Conservation (phyloP, 2,329 filamentous ascomycete species). For the Phaeomoniella chlamydospora region DNA sequence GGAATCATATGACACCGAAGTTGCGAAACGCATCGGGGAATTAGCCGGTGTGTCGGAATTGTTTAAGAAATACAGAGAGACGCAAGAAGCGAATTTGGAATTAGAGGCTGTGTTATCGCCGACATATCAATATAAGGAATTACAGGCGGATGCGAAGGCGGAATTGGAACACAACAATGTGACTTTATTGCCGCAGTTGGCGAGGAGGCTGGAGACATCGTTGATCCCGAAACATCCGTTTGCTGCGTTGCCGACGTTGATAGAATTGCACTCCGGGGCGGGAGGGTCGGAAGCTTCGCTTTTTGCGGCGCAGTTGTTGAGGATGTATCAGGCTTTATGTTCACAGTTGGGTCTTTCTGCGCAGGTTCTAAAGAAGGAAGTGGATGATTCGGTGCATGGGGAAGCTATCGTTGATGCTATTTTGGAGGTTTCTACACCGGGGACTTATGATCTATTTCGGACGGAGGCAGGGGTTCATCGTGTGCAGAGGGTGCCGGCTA, state of each 20-base stretch:
- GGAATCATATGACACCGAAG: constrained; percentile 38
- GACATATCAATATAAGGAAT: constrained; percentile 40
- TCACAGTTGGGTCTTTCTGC: constrained; percentile 50
- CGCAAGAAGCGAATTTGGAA: constrained; percentile 47
- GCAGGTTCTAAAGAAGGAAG: constrained; percentile 66
- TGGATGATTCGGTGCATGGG: constrained; percentile 46
- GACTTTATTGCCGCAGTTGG: constrained; percentile 46
- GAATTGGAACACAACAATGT: constrained; percentile 55
- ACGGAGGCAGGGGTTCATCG: constrained; percentile 89
- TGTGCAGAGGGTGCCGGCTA: constrained; percentile 84
- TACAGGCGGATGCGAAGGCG: constrained; percentile 44
- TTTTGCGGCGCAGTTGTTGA: constrained; percentile 74
- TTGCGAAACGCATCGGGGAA: constrained; percentile 43
- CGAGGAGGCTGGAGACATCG: constrained; percentile 54
- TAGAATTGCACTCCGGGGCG: constrained; percentile 84
- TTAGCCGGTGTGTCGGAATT: constrained; percentile 36
- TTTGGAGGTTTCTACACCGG: constrained; percentile 61
- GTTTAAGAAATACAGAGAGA: constrained; percentile 42
- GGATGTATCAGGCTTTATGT: constrained; percentile 81
- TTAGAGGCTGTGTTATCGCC: constrained; percentile 66
- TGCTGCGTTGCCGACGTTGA: constrained; percentile 71
- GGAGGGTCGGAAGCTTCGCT: constrained; percentile 84
- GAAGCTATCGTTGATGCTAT: constrained; percentile 67
- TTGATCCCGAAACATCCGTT: constrained; percentile 84
- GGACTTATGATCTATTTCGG: constrained; percentile 68